Conservation (phyloP, 1,284 basidiomycete genomes). For the Papiliotrema laurentii region DNA sequence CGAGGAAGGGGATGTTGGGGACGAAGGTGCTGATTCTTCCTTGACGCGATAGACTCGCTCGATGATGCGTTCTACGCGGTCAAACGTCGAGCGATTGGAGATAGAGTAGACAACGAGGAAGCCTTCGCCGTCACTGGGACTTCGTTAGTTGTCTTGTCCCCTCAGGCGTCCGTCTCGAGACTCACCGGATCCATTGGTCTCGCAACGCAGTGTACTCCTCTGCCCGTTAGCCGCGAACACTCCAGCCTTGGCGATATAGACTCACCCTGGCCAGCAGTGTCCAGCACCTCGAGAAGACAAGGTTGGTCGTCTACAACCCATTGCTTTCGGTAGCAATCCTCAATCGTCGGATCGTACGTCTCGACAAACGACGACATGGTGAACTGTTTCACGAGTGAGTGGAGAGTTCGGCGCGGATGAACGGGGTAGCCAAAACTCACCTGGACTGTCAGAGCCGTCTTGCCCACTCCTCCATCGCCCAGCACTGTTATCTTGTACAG, state of each 20-base stretch:
- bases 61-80: conserved; percentile 89
- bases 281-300: conserved; percentile 88
- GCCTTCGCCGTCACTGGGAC: conserved; percentile 88
- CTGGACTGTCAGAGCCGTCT: conserved; percentile 93
- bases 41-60: conserved; percentile 93
- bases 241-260: conserved; percentile 5
- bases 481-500: conserved; percentile 69
- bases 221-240: conserved; percentile 33
- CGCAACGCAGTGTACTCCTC: conserved; percentile 96
- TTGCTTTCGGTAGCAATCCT: conserved; percentile 90
- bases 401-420: neutral
- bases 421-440: conserved; percentile 58
- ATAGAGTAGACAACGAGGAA: conserved; percentile 99
- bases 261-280: conserved; percentile 89
- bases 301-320: conserved; percentile 85
- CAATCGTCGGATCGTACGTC: conserved; percentile 65
- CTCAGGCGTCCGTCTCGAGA: conserved; percentile 17
- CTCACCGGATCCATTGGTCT: conserved; percentile 97
- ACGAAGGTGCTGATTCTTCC: conserved; percentile 49
- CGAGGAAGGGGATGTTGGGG: conserved; percentile 16
- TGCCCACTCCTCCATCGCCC: conserved; percentile 96
- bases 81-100: conserved; percentile 88
- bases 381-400: conserved; percentile 58
- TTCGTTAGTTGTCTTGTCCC: neutral
- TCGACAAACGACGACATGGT: conserved; percentile 88